Conservation (phyloP, 805 yeast genomes). For the Yarrowia sp. region DNA sequence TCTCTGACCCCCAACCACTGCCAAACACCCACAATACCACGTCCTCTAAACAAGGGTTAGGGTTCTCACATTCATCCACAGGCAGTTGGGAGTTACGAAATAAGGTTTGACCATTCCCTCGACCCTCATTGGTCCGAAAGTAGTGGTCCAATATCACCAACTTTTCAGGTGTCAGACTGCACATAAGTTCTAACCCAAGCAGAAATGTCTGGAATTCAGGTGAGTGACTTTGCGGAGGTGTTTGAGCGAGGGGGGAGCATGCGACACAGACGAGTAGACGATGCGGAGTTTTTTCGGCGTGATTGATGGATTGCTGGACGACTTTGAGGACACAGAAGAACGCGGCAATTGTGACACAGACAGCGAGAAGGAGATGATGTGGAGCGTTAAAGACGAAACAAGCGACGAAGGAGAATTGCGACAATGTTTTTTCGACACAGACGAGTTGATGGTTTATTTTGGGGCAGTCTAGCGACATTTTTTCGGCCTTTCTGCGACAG, state of each 20-base stretch:
- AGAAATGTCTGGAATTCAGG: conserved; percentile 28
- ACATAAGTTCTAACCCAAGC: conserved; percentile 23
- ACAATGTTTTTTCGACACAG: no score
- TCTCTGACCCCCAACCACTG: no score
- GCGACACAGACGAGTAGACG: neutral
- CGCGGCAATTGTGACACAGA: neutral
- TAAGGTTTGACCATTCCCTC: conserved; percentile 15
- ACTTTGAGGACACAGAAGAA: neutral
- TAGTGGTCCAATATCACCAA: conserved; percentile 2
- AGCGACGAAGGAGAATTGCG: no score
- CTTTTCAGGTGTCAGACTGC: conserved; percentile 11
- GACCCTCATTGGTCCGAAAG: conserved; percentile 10
- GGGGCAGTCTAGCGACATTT: no score
- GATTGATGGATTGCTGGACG: neutral
- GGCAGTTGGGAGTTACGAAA: neutral
- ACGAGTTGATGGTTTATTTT: no score
- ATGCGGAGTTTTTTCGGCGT: neutral
- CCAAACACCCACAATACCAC: no score
- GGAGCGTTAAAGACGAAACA: neutral
- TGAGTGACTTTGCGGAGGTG: conserved; percentile 2
- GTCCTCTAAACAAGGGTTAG: no score
- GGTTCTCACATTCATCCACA: neutral
- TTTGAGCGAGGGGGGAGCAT: neutral
- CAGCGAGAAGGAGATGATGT: neutral
- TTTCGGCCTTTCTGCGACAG: no score